These are phyloP conservation scores for Ascochyta lentis DNA, from an alignment of 2,329 filamentous ascomycete genomes.

Conservation along the genomic window DNA sequence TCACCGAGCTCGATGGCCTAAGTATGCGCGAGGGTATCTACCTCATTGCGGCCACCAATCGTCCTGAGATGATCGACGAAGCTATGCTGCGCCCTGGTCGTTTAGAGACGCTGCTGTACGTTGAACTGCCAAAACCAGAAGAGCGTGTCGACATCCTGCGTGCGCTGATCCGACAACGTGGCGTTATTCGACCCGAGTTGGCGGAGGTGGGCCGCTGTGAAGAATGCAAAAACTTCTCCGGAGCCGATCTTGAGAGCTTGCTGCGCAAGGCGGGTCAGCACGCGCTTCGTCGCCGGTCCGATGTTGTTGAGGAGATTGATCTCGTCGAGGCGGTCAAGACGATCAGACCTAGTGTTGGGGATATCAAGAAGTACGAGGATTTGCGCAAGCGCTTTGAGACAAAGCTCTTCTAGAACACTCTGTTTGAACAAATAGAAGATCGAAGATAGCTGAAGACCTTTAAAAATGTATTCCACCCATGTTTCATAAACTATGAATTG, in stretches of 20 bases:
- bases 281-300: conserved; percentile 57
- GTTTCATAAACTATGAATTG: too few species aligned
- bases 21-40: conserved; percentile 83
- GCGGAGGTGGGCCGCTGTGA: conserved; percentile 69
- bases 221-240: conserved; percentile 76
- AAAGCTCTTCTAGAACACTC: conserved; percentile 20
- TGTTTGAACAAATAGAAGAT: neutral
- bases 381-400: conserved; percentile 57
- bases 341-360: conserved; percentile 61
- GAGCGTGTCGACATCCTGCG: conserved; percentile 86
- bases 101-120: conserved; percentile 85
- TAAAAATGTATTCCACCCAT: too few species aligned
- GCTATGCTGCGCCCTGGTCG: conserved; percentile 93
- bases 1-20: conserved; percentile 92
- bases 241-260: conserved; percentile 68
- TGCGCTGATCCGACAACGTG: conserved; percentile 62
- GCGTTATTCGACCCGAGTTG: conserved; percentile 62
- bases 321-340: conserved; percentile 52
- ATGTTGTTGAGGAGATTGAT: conserved; percentile 57
- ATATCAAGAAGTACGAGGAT: conserved; percentile 63
- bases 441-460: too few species aligned
- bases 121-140: conserved; percentile 79
- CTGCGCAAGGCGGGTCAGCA: conserved; percentile 65
- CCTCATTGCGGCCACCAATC: conserved; percentile 92
- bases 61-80: conserved; percentile 94